A percentile compares a stretch with the other conserved stretches of the same genome.
These are phyloP conservation scores for Alternaria dauci DNA, from an alignment of 2,329 filamentous ascomycete genomes.

Conservation along the genomic window DNA sequence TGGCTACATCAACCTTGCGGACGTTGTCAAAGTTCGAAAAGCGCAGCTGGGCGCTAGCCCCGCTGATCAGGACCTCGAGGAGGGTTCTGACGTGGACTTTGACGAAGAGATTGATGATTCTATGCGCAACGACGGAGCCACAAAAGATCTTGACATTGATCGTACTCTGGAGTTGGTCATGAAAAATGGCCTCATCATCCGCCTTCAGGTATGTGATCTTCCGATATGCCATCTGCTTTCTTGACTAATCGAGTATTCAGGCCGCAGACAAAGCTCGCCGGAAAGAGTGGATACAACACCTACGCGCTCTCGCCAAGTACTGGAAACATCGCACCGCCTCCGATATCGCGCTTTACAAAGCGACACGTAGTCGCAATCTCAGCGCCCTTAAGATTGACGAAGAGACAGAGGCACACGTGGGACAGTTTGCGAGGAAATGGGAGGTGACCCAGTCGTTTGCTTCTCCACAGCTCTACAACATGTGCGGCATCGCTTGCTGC, in stretches of 20 bases:
- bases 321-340: constrained; percentile 66
- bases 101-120: constrained; percentile 58
- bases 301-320: constrained; percentile 66
- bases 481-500: constrained; percentile 71
- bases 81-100: constrained; percentile 65
- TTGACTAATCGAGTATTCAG: constrained; percentile 30
- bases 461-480: constrained; percentile 71
- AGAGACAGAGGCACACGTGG: constrained; percentile 69
- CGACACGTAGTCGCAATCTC: constrained; percentile 66
- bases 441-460: constrained; percentile 70
- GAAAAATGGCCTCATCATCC: constrained; percentile 68
- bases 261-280: constrained; percentile 65
- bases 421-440: constrained; percentile 73
- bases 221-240: not conserved
- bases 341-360: constrained; percentile 67
- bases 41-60: constrained; percentile 61
- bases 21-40: constrained; percentile 65
- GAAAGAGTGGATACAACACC: constrained; percentile 68
- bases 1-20: constrained; percentile 69
- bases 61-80: constrained; percentile 62
- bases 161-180: constrained; percentile 69
- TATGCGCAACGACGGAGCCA: constrained; percentile 61
- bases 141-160: constrained; percentile 63
- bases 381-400: constrained; percentile 70
- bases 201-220: constrained; percentile 59